Base-by-base conservation (phyloP, 2,329 filamentous ascomycete genomes). In the Colletotrichum siamense region DNA sequence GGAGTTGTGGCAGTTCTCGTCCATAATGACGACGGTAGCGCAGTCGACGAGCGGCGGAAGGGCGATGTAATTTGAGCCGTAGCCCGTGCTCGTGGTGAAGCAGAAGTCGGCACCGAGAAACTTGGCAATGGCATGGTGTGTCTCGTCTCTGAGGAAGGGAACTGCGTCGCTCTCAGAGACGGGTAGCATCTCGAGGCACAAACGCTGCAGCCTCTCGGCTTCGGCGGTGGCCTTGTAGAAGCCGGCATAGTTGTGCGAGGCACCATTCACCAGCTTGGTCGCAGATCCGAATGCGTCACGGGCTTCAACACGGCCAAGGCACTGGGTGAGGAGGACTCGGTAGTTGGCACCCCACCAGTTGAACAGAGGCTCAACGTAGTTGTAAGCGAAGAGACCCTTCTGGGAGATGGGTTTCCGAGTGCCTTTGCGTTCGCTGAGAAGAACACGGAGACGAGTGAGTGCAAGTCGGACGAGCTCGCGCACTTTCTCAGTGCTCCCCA, bases 221-320 rank as follows among this genome's bases (percentile, higher is more conserved):
- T 49, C 32, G 4, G 61, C 13, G 3, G 61, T 65, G 9, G 62
- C 28, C 32, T 64, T 68, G 30, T 78, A 77, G 18, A 78, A 76
- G 13, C 78, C 77, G 34, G 75, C 78, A 34, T 76, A 78, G 61
- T 77, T 79, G 24, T 77, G 73, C 3, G 77, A 77, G 16, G 78
- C 72, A 10, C 67, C 75, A 44, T 75, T 77, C 3, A 77, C 28
- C 16, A 77, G 16, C 18, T 55, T 55, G 2, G 34, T 36, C 36
- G 39, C 64, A 2, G 64, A 62, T 8, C 55, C 55, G 22, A 69
- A 61, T 6, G 73, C 57, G 24, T 74, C 75, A 16, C 49, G 32
- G 15, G 70, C 67, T n/a, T 71, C 65, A 15, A 71, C 52, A 1
- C 70, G 69, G 6, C 22, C 39, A 24, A n/a, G 75, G 49, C 71